A percentile compares a stretch with the other conserved stretches of the same genome.
These are phyloP conservation scores for Straminergon stramineum DNA, from an alignment of 225 moss, liverwort and hornwort genomes.

Conservation along the genomic window DNA sequence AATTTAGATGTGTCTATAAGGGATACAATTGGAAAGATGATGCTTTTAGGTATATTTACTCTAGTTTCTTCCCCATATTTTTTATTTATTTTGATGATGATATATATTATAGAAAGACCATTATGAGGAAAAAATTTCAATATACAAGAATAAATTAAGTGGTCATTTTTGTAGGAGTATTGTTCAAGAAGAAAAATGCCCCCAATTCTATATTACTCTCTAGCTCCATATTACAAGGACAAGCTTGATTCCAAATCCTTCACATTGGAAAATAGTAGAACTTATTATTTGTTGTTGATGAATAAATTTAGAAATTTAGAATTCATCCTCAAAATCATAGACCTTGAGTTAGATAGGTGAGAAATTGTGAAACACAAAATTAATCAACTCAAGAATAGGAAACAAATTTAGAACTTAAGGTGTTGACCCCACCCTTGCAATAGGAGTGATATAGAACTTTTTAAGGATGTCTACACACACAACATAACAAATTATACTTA, in stretches of 20 bases:
- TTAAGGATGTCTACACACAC: background rate
- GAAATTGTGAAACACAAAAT: background rate
- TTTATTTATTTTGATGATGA: background rate
- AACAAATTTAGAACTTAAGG: background rate
- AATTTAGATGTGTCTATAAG: accelerated
- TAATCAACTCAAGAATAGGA: background rate
- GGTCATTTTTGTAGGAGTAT: background rate
- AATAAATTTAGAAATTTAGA: background rate
- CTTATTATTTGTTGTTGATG: background rate
- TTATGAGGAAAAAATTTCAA: background rate
- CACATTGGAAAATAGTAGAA: accelerated
- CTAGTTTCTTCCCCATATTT: accelerated
- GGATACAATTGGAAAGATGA: background rate
- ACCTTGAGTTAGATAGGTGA: background rate
- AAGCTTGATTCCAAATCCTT: background rate
- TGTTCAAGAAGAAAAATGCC: background rate
- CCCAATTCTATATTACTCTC: background rate
- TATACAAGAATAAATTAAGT: background rate
- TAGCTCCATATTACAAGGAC: background rate
- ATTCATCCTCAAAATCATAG: background rate
- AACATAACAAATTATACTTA: background rate
- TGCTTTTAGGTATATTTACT: background rate
- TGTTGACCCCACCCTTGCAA: background rate
- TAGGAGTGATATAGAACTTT: background rate
- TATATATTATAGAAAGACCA: background rate